phyloP scores from a whole-genome alignment of 2,329 filamentous ascomycete species.

The Sporothrix inflata region DNA sequence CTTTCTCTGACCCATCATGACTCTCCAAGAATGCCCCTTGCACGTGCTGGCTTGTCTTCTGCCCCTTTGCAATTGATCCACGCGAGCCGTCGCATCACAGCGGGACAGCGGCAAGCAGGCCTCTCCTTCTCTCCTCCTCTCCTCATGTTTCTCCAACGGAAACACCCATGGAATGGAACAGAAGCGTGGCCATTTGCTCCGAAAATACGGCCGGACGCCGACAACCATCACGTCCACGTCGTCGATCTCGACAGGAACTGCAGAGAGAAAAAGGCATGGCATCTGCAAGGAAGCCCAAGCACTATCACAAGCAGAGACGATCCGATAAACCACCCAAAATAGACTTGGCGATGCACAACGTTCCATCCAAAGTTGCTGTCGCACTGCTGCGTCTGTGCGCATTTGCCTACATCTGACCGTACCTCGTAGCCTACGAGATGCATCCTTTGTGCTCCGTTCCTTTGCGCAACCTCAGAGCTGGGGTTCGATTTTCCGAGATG shows the following conservation, averaged over 20 bases:
- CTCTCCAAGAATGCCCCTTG: neutral
- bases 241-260: neutral
- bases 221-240: neutral
- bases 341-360: slow-evolving; percentile 12
- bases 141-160: neutral
- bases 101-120: neutral
- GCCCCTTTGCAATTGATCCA: slow-evolving; percentile 2
- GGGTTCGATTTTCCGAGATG: neutral
- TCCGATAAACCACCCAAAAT: neutral
- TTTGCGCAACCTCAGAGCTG: slow-evolving; percentile 7
- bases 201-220: slow-evolving; percentile 11
- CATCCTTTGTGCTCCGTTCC: neutral
- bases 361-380: neutral
- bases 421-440: neutral
- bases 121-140: neutral
- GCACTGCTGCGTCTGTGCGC: slow-evolving; percentile 9
- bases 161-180: neutral
- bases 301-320: neutral
- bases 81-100: slow-evolving; percentile 10
- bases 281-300: neutral
- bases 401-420: neutral
- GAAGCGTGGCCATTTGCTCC: slow-evolving; percentile 6
- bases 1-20: neutral
- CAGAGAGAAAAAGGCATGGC: neutral
- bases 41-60: neutral